These are phyloP conservation scores for Somion occarium DNA, from an alignment of 1,284 basidiomycete species.

Conservation along the genomic window DNA sequence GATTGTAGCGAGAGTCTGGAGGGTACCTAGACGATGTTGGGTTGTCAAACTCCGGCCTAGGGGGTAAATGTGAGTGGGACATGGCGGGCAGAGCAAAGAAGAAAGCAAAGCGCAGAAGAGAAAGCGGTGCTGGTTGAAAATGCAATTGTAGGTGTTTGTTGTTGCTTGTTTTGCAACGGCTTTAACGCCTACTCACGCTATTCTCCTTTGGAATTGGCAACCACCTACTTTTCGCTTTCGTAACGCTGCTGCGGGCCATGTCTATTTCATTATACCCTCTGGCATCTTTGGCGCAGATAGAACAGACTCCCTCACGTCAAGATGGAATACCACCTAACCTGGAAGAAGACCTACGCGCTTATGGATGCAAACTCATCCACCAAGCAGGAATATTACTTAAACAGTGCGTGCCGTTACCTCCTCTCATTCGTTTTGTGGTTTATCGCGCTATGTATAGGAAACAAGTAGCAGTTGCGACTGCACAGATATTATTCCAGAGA, in stretches of 20 bases:
- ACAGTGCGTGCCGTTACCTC: constrained; percentile 52
- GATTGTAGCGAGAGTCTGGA: constrained; percentile 19
- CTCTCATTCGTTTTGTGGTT: background rate
- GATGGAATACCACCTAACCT: constrained; percentile 81
- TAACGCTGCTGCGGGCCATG: too few relatives aligned
- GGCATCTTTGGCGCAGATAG: constrained; percentile 76
- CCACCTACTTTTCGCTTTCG: too few relatives aligned
- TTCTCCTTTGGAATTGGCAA: background rate
- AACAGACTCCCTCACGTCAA: constrained; percentile 71
- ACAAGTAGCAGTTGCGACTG: constrained; percentile 94
- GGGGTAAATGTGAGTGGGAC: constrained; percentile 8
- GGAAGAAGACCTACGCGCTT: constrained; percentile 84
- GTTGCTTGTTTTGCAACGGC: background rate
- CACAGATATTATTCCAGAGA: constrained; percentile 93
- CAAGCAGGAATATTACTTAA: constrained; percentile 88
- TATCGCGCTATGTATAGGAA: constrained; percentile 53
- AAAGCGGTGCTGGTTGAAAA: background rate
- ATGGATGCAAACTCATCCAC: constrained; percentile 91
- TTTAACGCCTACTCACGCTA: background rate
- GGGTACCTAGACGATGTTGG: constrained; percentile 7
- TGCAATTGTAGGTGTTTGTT: constrained; percentile 1
- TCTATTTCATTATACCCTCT: constrained; percentile 74
- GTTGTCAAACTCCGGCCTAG: constrained; percentile 14
- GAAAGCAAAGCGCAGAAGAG: background rate
- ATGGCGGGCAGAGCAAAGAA: background rate